Evolutionary conservation across 2,329 filamentous ascomycete genomes (phyloP).

Genomic region (Ascochyta viciae-villosae): DNA sequence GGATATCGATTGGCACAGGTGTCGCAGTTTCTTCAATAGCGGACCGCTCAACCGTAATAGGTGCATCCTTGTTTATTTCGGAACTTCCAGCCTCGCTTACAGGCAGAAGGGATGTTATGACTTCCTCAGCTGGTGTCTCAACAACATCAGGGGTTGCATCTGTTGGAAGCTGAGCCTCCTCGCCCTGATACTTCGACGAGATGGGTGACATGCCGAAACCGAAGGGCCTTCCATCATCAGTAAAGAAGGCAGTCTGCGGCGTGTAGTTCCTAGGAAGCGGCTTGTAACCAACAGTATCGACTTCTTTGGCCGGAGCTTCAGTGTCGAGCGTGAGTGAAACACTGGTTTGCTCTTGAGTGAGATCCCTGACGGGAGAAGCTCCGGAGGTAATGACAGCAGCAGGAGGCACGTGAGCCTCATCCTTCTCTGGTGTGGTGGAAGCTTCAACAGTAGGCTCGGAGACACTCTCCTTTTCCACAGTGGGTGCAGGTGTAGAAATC

Average conservation of each 20-base stretch:
- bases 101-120: not conserved
- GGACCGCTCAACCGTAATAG: not conserved
- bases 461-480: not conserved
- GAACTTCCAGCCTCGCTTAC: not conserved
- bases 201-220: not conserved
- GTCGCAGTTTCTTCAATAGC: not conserved
- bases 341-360: not conserved
- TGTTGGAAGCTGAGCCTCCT: not conserved
- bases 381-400: not conserved
- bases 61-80: not conserved
- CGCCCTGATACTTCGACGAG: not conserved
- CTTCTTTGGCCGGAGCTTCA: not conserved
- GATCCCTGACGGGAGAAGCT: not conserved
- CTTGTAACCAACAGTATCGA: not conserved
- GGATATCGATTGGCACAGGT: not conserved
- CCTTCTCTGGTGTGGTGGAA: not conserved
- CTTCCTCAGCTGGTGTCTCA: not conserved
- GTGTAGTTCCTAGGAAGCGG: constrained; percentile 4
- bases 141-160: not conserved
- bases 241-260: constrained; percentile 19
- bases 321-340: not conserved
- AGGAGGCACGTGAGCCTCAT: not conserved
- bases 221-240: constrained; percentile 16
- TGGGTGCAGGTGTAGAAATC: not conserved
- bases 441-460: not conserved